Evolutionary conservation across 202 grass and related monocot genomes (phyloP), one percentile per base, ranked within the genome.

Genomic region (Setaria italica): DNA sequence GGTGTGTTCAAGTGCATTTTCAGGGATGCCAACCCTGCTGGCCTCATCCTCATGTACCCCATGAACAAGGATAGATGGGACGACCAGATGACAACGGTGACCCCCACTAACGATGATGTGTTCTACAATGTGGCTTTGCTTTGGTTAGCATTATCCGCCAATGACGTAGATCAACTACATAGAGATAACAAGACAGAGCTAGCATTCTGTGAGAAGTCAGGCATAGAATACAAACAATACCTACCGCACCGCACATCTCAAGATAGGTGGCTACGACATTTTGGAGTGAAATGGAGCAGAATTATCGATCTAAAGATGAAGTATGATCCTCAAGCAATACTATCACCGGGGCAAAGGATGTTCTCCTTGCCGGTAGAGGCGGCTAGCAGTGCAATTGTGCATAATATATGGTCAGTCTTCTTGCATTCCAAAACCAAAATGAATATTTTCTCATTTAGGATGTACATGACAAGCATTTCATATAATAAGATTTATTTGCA

Each of bases 171-270:
- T 20, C 41, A 14, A 5, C 45, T 92, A 2, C 37, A 82, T 41
- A 73, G 71, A 10, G 70, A 70, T 56, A 94, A 89, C 30, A 47
- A 90, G 14, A 53, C 82, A 1, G 74, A 92, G 39, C 2, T 97
- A 1, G 77, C 20, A 5, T 87, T 90, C 50, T 92, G 86, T 30
- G 29, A 90, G 0, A 0, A 47, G 13, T 6, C 37, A 5, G 62
- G n/a, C 12, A 90, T 90, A 19, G 51, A 10, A 17, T 87, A 66
- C 81, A 97, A 82, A 51, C 85, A 94, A 48, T 94, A 97, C 37
- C 65, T 90, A 1, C 90, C 92, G 6, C 81, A 97, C 62, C 81
- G 85, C 51, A 14, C 39, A 8, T 87, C 81, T 9, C 56, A 19
- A 5, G 74, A 51, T 0, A 84, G 88, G 21, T 97, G 90, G 94